phyloP scores from a whole-genome alignment of 1,139 yeast genomes.

The Suhomyces wounanorum region DNA sequence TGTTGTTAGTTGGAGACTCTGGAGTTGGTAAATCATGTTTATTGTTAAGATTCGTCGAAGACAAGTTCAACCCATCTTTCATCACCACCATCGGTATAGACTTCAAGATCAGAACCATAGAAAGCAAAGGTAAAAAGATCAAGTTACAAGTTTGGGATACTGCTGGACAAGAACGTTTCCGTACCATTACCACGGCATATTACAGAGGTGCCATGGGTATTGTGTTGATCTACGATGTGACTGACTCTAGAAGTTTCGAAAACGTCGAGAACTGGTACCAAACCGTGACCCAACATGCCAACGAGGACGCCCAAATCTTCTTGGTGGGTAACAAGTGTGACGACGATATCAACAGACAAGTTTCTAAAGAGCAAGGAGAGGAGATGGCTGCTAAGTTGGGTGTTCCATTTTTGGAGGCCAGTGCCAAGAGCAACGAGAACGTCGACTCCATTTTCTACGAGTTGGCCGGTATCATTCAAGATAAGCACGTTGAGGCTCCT shows the following conservation, averaged over 20 bases:
- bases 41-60: conserved; percentile 91
- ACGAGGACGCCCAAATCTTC: conserved; percentile 90
- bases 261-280: conserved; percentile 87
- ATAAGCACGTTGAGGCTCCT: conserved; percentile 57
- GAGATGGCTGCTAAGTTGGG: conserved; percentile 84
- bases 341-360: conserved; percentile 74
- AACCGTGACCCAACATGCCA: conserved; percentile 95
- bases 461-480: conserved; percentile 85
- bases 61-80: conserved; percentile 93
- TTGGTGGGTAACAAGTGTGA: conserved; percentile 96
- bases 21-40: conserved; percentile 96
- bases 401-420: conserved; percentile 90
- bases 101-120: conserved; percentile 95
- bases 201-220: conserved; percentile 99
- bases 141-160: conserved; percentile 99
- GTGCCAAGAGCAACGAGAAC: conserved; percentile 90
- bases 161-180: conserved; percentile 97
- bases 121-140: conserved; percentile 87
- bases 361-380: conserved; percentile 86
- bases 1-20: conserved; percentile 92
- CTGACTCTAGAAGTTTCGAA: conserved; percentile 91
- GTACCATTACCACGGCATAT: conserved; percentile 97
- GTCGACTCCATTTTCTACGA: conserved; percentile 91
- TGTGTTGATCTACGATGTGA: conserved; percentile 91
- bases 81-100: conserved; percentile 98